Conservation (phyloP, 805 yeast species). For the Wickerhamomyces queroliae region DNA sequence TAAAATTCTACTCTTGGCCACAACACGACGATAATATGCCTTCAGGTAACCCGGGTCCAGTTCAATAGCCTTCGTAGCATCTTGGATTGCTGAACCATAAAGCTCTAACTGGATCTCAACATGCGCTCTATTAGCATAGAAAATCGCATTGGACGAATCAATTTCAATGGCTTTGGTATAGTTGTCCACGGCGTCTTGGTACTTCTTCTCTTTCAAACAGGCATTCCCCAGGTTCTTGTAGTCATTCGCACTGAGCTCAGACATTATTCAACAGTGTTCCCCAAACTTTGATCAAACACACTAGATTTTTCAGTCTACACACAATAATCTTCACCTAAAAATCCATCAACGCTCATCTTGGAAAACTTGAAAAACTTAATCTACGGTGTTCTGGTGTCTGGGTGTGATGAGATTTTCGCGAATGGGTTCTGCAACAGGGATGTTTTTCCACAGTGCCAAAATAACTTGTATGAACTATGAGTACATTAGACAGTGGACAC, state of each 20-base stretch:
- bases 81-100: conserved; percentile 80
- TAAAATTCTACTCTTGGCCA: conserved; percentile 69
- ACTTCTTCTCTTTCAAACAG: conserved; percentile 60
- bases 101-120: conserved; percentile 82
- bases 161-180: conserved; percentile 74
- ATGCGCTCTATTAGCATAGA: conserved; percentile 84
- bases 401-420: too few species aligned
- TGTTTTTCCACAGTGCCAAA: not conserved
- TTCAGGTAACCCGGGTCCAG: conserved; percentile 65
- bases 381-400: too few species aligned
- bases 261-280: conserved; percentile 6
- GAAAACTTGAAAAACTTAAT: too few species aligned
- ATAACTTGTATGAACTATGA: not conserved
- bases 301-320: too few species aligned
- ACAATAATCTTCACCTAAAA: too few species aligned
- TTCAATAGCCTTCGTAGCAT: conserved; percentile 66
- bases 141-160: conserved; percentile 50
- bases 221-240: conserved; percentile 70
- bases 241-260: conserved; percentile 34
- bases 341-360: too few species aligned
- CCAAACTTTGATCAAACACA: too few species aligned
- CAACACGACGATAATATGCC: conserved; percentile 84
- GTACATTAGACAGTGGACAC: too few species aligned
- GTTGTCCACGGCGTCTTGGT: conserved; percentile 54
- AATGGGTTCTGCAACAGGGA: too few species aligned